These are phyloP conservation scores for Ceratocystis albifundus DNA, from an alignment of 2,329 filamentous ascomycete genomes.

Conservation along the genomic window DNA sequence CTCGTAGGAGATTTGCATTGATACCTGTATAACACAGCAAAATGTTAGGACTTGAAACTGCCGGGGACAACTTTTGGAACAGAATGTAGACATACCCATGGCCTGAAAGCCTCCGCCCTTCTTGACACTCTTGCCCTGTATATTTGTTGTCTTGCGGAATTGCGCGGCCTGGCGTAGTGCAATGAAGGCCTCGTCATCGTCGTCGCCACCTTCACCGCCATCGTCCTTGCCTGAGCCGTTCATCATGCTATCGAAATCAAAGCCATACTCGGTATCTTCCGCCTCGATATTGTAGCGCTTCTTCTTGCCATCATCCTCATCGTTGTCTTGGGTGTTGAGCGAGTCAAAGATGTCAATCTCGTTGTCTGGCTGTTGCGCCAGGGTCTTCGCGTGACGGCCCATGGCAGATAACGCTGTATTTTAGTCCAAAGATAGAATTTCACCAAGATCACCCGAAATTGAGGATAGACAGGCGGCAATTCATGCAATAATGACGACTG, in stretches of 20 bases:
- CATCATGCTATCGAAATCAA: conserved; percentile 52
- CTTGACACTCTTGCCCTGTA: conserved; percentile 78
- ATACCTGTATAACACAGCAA: conserved; percentile 42
- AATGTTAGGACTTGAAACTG: not conserved
- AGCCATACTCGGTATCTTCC: conserved; percentile 33
- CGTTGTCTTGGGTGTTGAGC: conserved; percentile 54
- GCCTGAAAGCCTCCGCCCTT: conserved; percentile 95
- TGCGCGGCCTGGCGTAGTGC: conserved; percentile 74
- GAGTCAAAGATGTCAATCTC: conserved; percentile 82
- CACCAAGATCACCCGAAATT: not conserved
- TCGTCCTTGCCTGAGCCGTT: conserved; percentile 35
- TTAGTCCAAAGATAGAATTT: not conserved
- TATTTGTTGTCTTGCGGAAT: conserved; percentile 70
- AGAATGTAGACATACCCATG: conserved; percentile 50
- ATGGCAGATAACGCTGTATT: conserved; percentile 36
- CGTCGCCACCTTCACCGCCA: conserved; percentile 41
- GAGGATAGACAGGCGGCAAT: not conserved
- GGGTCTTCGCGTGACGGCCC: conserved; percentile 64
- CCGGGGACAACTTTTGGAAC: not conserved
- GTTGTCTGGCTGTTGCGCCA: conserved; percentile 64
- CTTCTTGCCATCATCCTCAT: conserved; percentile 35
- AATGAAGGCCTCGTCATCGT: conserved; percentile 80
- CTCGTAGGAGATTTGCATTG: conserved; percentile 71
- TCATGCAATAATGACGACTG: not conserved
- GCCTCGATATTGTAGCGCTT: conserved; percentile 17